Percentiles rank a stretch among this genome's conserved stretches.
Conservation (phyloP, 306 rosid species). For the Prunus mira region DNA sequence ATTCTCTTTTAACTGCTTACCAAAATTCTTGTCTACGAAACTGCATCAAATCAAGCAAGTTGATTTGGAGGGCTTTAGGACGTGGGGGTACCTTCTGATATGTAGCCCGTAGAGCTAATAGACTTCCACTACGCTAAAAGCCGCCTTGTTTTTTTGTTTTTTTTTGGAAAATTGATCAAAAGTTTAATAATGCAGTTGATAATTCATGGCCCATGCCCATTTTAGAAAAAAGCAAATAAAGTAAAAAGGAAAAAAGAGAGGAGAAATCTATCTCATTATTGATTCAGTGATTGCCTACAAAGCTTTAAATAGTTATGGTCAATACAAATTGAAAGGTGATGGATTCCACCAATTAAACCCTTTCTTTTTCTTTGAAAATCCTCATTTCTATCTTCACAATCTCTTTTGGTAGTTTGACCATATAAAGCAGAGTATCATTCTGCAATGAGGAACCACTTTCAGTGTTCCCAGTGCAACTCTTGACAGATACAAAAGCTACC, state of each 20-base stretch:
- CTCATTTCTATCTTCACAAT: not conserved
- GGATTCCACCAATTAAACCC: not conserved
- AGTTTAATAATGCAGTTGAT: not conserved
- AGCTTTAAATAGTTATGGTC: not conserved
- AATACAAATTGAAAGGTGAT: not conserved
- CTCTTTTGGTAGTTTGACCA: not conserved
- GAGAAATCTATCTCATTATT: not conserved
- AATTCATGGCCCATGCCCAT: constrained; percentile 1
- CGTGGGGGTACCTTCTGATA: not conserved
- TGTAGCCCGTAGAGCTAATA: not conserved
- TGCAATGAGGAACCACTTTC: not conserved
- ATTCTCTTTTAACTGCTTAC: not conserved
- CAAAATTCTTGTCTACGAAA: not conserved
- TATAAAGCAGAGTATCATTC: not conserved
- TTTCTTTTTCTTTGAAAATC: not conserved
- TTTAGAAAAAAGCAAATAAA: not conserved
- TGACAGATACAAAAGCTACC: not conserved
- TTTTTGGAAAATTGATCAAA: not conserved
- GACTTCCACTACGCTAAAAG: constrained; percentile 7
- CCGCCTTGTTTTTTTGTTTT: not conserved
- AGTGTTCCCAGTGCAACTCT: not conserved
- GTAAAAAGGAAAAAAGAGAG: not conserved
- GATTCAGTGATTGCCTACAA: constrained; percentile 1
- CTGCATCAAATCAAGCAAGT: not conserved
- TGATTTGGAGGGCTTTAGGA: not conserved